Evolutionary conservation across 129 eudicot species (phyloP), one percentile per base, ranked within the genome.

Genomic region (Ambrosia trifida): DNA sequence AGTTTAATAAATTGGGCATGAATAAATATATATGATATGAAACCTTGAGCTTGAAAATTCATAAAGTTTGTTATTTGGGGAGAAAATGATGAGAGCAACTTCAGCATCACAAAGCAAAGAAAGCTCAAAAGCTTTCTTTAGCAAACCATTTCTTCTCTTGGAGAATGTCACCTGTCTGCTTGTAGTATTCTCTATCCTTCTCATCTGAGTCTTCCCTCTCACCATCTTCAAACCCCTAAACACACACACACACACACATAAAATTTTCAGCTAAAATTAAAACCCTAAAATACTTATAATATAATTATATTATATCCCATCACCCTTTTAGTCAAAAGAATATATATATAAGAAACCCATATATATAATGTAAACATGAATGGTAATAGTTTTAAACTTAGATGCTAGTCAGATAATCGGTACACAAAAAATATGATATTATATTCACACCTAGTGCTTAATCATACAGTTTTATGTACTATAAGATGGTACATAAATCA

Each of bases 41-140:
- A 71, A 89, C 96, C 89, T 84, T 10, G 85, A 40, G 44, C 44
- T 40, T 40, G 44, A 10, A 40, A 77, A 62, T 80, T 89, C 96
- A 82, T 84, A 85, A 74, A 89, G 88, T 58, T 84, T 86, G 64
- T 93, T 89, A 79, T 85, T 80, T 2, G 93, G 86, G 16, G 96
- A 89, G 76, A 89, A 86, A 76, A 89, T 86, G 32, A 89, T 76
- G 72, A 87, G 84, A 14, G 86, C 96, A 68, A 89, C 96, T 63
- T 88, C 85, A 61, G 95, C 95, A 85, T 88, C 95, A 81, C 95
- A 88, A 70, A 88, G 91, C 77, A 88, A 91, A 72, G 95, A 88
- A 61, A 88, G 95, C 81, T 88, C 95, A 77, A 83, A 88, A 17
- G 91, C 91, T 70, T 88, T 88, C 86, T 88, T 88, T 20, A 88